Evolutionary conservation across 108 stramenopile species (phyloP), one percentile per base, ranked within the genome.

Genomic region (Nannochloropsis salina): DNA sequence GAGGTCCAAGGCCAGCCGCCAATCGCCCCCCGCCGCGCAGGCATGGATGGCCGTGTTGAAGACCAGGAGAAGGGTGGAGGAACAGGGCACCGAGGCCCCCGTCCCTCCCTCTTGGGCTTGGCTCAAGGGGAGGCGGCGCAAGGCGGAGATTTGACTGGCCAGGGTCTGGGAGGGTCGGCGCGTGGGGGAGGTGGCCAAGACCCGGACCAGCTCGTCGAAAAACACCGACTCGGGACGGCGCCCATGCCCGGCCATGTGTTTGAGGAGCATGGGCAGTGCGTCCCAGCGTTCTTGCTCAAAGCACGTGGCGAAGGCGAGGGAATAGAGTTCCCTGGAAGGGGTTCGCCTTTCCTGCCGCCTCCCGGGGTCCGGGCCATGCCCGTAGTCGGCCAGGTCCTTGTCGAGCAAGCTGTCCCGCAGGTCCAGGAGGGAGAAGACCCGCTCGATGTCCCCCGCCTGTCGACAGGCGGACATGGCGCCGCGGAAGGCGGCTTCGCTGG

Each of bases 41-140:
- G 88, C 88, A n/a, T 81, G 80, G 44, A 88, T 80, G 51, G 81
- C 81, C 21, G 88, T 44, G 84, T 88, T 88, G 6, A 74, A 74
- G 8, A 74, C 61, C 61, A 74, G 20, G 5, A 74, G 61, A 15
- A 74, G n/a, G 20, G 61, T n/a, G 6, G 61, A 74, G 20, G 61
- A 6, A 74, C 61, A 74, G 2, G 61, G 61, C 8, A 74, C 6
- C 31, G 31, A 31, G 20, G 1, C 61, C n/a, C 61, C 61, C 47
- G 15, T 51, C 20, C 61, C 61, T 6, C 61, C 61, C 8, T 74
- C 8, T 8, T 74, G 61, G 20, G 15, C 20, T 8, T 74, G 61
- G 15, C n/a, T 15, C 20, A 74, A 74, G n/a, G 61, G 61, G 20
- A 74, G n/a, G 61, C 61, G 61, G 20, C 61, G 61, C 61, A 74